Percentiles rank a stretch among this genome's conserved stretches.
Evolutionary conservation across 306 rosid genomes (phyloP).

Genomic region (Begonia peltatifolia): DNA sequence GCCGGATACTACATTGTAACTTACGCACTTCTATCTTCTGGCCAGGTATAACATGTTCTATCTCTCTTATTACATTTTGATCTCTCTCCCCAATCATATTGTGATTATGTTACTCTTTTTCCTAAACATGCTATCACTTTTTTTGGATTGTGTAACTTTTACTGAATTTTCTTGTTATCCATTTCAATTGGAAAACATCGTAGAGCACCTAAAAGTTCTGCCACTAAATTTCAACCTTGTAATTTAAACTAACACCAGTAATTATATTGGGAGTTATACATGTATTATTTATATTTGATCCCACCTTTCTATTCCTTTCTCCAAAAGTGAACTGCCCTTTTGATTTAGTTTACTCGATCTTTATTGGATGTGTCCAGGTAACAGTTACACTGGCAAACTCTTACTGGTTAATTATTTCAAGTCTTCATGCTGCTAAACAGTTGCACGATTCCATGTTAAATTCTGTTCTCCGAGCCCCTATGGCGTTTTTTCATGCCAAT

Average conservation of each 20-base stretch:
- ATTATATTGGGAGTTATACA: no score
- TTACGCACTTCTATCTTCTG: conserved; percentile 53
- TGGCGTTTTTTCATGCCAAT: conserved; percentile 83
- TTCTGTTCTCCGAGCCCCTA: conserved; percentile 54
- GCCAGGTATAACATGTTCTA: conserved; percentile 41
- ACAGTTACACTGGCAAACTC: conserved; percentile 53
- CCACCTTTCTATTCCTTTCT: not conserved
- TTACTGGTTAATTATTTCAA: conserved; percentile 64
- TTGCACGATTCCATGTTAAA: conserved; percentile 52
- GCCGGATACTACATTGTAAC: conserved; percentile 57
- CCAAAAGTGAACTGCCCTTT: not conserved
- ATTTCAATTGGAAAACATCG: no score
- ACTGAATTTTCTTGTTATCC: no score
- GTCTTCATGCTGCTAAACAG: conserved; percentile 54
- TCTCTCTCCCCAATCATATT: no score
- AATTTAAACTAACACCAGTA: no score
- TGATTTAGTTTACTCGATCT: not conserved
- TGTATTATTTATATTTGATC: no score
- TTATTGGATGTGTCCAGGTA: conserved; percentile 33
- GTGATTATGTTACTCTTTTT: no score
- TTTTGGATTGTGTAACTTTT: no score
- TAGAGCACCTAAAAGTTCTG: no score
- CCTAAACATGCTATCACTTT: no score
- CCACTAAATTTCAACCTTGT: no score
- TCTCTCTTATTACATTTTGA: no score